Percentiles rank a stretch among this genome's conserved stretches.
Conservation (phyloP, 2,329 filamentous ascomycete genomes). For the Calonectria pseudoturangicola region DNA sequence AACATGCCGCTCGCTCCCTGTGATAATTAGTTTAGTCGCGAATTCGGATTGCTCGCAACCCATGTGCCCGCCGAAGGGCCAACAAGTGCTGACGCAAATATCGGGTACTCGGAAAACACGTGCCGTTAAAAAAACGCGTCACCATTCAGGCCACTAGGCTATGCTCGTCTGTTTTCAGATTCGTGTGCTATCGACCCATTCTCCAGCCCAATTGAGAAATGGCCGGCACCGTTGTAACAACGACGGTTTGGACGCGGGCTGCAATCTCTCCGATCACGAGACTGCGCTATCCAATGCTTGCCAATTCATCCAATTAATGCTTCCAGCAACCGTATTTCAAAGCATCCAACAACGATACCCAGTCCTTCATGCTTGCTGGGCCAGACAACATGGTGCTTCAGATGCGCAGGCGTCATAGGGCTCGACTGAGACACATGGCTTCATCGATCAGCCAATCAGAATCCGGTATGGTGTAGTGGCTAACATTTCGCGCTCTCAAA, state of each 20-base stretch:
- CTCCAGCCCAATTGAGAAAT: neutral
- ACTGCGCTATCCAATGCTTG: too few relatives aligned
- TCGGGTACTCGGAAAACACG: neutral
- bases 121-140: neutral
- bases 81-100: neutral
- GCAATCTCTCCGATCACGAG: neutral
- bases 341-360: too few relatives aligned
- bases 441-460: constrained; percentile 30
- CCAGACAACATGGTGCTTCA: neutral
- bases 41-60: constrained; percentile 12
- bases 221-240: neutral
- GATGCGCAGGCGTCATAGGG: neutral
- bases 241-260: neutral
- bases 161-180: neutral
- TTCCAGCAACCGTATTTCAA: too few relatives aligned
- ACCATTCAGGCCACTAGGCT: neutral
- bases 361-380: too few relatives aligned
- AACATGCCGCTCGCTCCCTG: too few relatives aligned
- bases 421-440: neutral
- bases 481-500: constrained; percentile 60
- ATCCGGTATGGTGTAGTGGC: constrained; percentile 60
- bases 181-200: neutral
- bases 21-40: neutral
- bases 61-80: neutral
- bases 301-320: too few relatives aligned